Evolutionary conservation across 257 asterid species (phyloP).

Genomic region (Orobanche coerulescens): DNA sequence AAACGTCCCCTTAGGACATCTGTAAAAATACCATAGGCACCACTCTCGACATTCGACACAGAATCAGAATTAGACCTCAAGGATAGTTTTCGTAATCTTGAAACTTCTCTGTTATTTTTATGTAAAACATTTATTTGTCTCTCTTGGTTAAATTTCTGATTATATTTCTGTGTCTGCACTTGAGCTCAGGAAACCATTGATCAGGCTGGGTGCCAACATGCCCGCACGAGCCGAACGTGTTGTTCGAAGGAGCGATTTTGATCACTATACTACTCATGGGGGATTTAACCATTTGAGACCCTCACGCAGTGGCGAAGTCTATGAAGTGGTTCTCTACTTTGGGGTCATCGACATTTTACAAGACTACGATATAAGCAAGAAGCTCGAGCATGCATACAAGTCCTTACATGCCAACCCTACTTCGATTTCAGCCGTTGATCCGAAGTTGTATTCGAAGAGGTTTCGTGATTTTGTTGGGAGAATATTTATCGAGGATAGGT

Average conservation of each 20-base stretch:
- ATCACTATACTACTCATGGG: conserved; percentile 34
- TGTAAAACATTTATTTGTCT: background rate
- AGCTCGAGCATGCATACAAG: conserved; percentile 70
- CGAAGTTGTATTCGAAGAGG: conserved; percentile 62
- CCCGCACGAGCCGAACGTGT: conserved; percentile 66
- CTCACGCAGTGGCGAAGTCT: conserved; percentile 39
- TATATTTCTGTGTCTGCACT: background rate
- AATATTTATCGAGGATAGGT: conserved; percentile 55
- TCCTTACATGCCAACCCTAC: conserved; percentile 62
- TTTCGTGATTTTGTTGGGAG: conserved; percentile 62
- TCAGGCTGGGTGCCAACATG: conserved; percentile 59
- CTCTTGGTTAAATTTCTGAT: background rate
- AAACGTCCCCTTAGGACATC: no score
- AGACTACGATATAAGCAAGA: conserved; percentile 74
- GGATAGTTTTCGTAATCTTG: background rate
- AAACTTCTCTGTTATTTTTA: background rate
- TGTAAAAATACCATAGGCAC: no score
- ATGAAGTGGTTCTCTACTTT: conserved; percentile 64
- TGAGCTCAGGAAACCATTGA: conserved; percentile 46
- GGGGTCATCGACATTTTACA: conserved; percentile 80
- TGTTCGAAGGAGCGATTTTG: conserved; percentile 42
- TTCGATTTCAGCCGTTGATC: conserved; percentile 78
- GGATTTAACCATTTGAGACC: conserved; percentile 30
- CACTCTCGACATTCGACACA: no score
- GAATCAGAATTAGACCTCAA: no score